Evolutionary conservation across 805 yeast species (phyloP).

Genomic region (Barnettozyma populi): DNA sequence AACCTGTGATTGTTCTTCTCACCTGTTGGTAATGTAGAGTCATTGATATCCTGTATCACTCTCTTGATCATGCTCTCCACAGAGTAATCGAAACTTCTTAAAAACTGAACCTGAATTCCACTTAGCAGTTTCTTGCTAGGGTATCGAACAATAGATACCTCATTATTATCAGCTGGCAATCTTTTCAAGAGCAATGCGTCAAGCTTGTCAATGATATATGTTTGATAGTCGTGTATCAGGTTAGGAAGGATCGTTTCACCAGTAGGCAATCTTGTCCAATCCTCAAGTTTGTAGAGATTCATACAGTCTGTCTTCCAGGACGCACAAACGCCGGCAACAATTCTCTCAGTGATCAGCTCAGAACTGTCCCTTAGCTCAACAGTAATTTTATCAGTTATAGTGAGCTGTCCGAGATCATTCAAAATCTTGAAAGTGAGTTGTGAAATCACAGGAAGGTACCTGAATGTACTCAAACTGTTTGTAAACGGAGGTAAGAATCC

Average conservation of each 20-base stretch:
- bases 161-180: slow-evolving; percentile 29
- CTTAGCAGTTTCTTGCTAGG: slow-evolving; percentile 32
- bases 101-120: slow-evolving; percentile 36
- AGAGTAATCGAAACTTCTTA: slow-evolving; percentile 41
- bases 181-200: slow-evolving; percentile 31
- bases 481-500: slow-evolving; percentile 63
- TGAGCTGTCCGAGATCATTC: slow-evolving; percentile 39
- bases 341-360: slow-evolving; percentile 35
- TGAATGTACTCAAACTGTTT: slow-evolving; percentile 54
- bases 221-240: slow-evolving; percentile 30
- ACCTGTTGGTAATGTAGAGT: slow-evolving; percentile 12
- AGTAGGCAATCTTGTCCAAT: slow-evolving; percentile 31
- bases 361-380: slow-evolving; percentile 33
- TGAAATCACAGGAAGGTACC: slow-evolving; percentile 44
- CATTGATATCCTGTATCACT: slow-evolving; percentile 35
- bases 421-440: slow-evolving; percentile 36
- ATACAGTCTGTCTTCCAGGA: slow-evolving; percentile 48
- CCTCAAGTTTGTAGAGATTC: slow-evolving; percentile 34
- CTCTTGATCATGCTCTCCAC: slow-evolving; percentile 37
- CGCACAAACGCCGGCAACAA: slow-evolving; percentile 42
- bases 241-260: slow-evolving; percentile 35
- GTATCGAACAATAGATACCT: slow-evolving; percentile 31
- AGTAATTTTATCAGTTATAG: slow-evolving; percentile 34
- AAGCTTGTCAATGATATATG: slow-evolving; percentile 28
- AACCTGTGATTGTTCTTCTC: slow-evolving; percentile 41